These are phyloP conservation scores for Magnaporthiopsis poae DNA, from an alignment of 2,329 filamentous ascomycete genomes.

Conservation along the genomic window DNA sequence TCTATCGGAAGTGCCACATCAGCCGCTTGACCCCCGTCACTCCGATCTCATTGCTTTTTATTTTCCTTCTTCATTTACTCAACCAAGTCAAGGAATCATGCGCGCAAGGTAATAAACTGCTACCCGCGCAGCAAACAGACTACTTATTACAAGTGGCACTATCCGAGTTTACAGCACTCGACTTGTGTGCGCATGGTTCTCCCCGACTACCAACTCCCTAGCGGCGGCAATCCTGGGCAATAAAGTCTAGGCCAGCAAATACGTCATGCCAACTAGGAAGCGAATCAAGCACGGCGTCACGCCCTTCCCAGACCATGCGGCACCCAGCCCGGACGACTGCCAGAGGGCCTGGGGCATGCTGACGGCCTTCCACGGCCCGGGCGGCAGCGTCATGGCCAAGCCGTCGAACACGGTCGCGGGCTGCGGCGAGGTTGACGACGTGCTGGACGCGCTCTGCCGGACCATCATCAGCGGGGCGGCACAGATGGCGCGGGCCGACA, in stretches of 20 bases:
- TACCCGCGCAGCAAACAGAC: background rate
- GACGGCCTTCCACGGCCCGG: background rate
- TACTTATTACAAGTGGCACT: no score
- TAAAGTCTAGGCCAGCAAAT: background rate
- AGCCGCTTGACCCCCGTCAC: background rate
- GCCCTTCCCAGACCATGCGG: constrained; percentile 1
- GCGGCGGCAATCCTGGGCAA: background rate
- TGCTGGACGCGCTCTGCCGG: constrained; percentile 42
- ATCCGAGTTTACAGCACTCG: background rate
- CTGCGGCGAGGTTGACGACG: constrained; percentile 40
- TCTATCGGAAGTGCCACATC: background rate
- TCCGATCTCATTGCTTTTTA: background rate
- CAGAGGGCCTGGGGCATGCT: constrained; percentile 2
- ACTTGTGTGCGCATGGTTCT: background rate
- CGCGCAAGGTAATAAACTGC: background rate
- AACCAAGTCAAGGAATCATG: background rate
- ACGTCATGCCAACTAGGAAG: background rate
- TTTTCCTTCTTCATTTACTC: background rate
- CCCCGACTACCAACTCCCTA: background rate
- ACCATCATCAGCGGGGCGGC: constrained; percentile 38
- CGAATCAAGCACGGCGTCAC: constrained; percentile 2
- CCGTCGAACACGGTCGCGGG: constrained; percentile 36
- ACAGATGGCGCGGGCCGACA: constrained; percentile 44
- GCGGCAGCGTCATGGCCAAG: background rate
- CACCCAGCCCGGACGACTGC: background rate